Base-by-base conservation (phyloP, 2,329 filamentous ascomycete species). In the Cladosporium austrohemisphaericum region DNA sequence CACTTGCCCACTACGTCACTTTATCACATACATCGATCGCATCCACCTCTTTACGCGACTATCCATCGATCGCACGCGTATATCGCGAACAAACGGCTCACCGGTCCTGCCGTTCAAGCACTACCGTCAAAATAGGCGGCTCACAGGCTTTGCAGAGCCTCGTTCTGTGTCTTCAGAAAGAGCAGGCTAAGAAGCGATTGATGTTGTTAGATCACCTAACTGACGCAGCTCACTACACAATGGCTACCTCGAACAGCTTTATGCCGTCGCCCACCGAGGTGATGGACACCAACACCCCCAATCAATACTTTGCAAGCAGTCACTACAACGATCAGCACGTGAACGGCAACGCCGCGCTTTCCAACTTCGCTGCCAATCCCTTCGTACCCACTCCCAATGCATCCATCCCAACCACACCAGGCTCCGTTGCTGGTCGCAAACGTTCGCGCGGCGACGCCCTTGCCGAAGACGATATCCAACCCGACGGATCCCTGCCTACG, bases 401-500 rank as follows among this genome's bases (percentile, higher is more conserved):
- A 33, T 51, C 56, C 35, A 54, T 56, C 35, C 56, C 53, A 18
- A 54, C 57, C 16, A 62, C 62, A 19, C 54, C 61, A 38, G 54
- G 56, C 38, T 63, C 64, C 19, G 61, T 72, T 55, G 79, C 80
- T 58, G 84, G 86, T 57, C 83, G 85, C 64, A 91, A 91, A 71
- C 83, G 86, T 58, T 88, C 85, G 54, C 79, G 86, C 63, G 84
- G 87, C 61, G 86, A 91, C 67, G 84, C 86, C 50, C 54, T 58
- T 53, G 55, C 53, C 28, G 86, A 88, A 59, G 80, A 87, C 46
- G 79, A 83, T 57, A 76, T 81, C 52, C 69, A 70, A 41, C 61
- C 61, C 41, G 69, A 83, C 61, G 77, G 78, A 66, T 65, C 74
- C 49, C 68, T 73, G 52, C 55, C 68, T 45, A 55, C 66, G 58